These are phyloP conservation scores for Diaporthe aspalathi DNA, from an alignment of 2,329 filamentous ascomycete genomes.

Conservation along the genomic window DNA sequence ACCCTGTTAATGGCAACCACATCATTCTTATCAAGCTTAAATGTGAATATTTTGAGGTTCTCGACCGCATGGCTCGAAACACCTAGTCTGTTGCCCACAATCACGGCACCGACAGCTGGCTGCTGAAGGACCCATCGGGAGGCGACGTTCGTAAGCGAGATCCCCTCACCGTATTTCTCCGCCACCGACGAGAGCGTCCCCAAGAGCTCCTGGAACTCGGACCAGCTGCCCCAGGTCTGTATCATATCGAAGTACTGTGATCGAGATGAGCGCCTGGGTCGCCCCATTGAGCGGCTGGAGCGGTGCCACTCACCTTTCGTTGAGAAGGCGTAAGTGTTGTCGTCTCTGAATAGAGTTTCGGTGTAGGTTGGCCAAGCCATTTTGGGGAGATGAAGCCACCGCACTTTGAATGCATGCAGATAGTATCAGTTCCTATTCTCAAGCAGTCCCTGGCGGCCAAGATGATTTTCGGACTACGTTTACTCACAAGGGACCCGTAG, in stretches of 20 bases:
- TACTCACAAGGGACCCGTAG: conserved; percentile 50
- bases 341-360: conserved; percentile 48
- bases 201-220: conserved; percentile 47
- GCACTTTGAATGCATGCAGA: conserved; percentile 40
- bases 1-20: conserved; percentile 43
- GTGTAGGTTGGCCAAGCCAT: conserved; percentile 48
- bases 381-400: conserved; percentile 51
- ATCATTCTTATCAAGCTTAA: conserved; percentile 44
- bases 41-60: conserved; percentile 45
- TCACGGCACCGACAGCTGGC: conserved; percentile 49
- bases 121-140: conserved; percentile 51
- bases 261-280: background rate
- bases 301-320: conserved; percentile 43
- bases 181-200: conserved; percentile 42
- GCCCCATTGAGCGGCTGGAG: no score
- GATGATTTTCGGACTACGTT: background rate
- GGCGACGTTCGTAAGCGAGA: conserved; percentile 48
- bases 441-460: no score
- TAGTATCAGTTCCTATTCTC: background rate
- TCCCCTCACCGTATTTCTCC: conserved; percentile 41
- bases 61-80: conserved; percentile 45
- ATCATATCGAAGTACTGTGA: conserved; percentile 48
- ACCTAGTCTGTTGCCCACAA: conserved; percentile 49
- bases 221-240: conserved; percentile 47
- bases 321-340: conserved; percentile 50